Percentiles rank a stretch among this genome's conserved stretches.
Conservation (phyloP, 2,329 filamentous ascomycete species). For the Fusarium sp. region DNA sequence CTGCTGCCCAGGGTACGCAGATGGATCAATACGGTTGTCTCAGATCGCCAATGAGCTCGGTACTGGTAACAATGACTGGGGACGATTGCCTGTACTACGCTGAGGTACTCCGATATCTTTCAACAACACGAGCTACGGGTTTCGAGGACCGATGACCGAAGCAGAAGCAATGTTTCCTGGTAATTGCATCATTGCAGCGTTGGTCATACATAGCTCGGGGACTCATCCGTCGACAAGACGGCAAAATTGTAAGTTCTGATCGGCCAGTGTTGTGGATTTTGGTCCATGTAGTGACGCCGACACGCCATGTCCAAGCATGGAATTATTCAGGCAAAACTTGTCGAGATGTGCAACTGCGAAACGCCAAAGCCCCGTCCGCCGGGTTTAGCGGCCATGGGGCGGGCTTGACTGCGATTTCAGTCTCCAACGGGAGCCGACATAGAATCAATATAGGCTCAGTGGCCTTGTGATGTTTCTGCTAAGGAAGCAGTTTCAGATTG, state of each 20-base stretch:
- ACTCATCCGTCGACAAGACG: conserved; percentile 11
- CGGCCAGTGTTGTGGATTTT: conserved; percentile 21
- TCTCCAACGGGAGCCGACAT: conserved; percentile 36
- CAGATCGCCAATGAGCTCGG: conserved; percentile 31
- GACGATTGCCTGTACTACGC: conserved; percentile 21
- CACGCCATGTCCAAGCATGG: conserved; percentile 28
- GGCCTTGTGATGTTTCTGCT: conserved; percentile 34
- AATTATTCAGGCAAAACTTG: conserved; percentile 32
- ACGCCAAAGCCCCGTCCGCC: conserved; percentile 5
- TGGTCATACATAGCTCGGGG: conserved; percentile 32
- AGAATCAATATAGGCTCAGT: conserved; percentile 30
- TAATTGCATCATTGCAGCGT: conserved; percentile 33
- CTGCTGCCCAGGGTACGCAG: conserved; percentile 11
- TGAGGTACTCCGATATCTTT: conserved; percentile 15
- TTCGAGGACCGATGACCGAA: conserved; percentile 24
- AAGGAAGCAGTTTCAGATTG: conserved; percentile 22
- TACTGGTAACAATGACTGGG: conserved; percentile 13
- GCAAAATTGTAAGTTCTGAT: conserved; percentile 6
- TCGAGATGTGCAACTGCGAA: conserved; percentile 35
- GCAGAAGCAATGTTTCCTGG: conserved; percentile 10
- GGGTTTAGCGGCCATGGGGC: conserved; percentile 4
- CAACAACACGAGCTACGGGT: conserved; percentile 31
- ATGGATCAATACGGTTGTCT: conserved; percentile 30
- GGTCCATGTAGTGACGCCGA: conserved; percentile 28
- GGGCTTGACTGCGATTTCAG: conserved; percentile 29